A percentile compares a stretch with the other conserved stretches of the same genome.
phyloP scores from a whole-genome alignment of 208 protist species.

The Trypanosoma cruzi region DNA sequence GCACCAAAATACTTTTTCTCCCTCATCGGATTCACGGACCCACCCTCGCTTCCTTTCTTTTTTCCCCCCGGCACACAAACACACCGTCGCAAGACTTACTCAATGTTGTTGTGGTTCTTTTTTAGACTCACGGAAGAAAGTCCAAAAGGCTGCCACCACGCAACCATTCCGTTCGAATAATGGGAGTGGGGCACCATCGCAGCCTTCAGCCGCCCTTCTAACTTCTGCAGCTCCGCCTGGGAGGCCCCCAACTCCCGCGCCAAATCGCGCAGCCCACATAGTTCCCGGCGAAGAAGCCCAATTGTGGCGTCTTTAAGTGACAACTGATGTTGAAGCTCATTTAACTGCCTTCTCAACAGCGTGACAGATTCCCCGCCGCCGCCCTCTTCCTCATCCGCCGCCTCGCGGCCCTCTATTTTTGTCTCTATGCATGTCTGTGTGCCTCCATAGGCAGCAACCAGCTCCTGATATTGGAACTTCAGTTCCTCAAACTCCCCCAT shows the following conservation, averaged over 20 bases:
- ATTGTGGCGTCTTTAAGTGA: background rate
- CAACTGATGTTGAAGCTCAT: conserved; percentile 2
- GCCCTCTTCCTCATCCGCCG: background rate
- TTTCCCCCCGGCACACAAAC: too few relatives aligned
- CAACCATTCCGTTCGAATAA: background rate
- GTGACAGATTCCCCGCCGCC: background rate
- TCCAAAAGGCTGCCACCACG: background rate
- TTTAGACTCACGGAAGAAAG: background rate
- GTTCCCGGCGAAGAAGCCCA: background rate
- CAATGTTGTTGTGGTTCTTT: too few relatives aligned
- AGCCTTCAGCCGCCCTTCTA: background rate
- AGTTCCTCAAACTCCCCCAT: background rate
- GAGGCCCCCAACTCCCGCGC: background rate
- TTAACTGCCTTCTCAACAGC: background rate
- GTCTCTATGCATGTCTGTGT: background rate
- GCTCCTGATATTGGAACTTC: background rate
- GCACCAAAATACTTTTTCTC: too few relatives aligned
- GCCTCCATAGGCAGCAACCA: background rate
- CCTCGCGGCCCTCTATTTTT: background rate
- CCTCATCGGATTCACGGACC: too few relatives aligned
- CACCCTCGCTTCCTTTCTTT: too few relatives aligned
- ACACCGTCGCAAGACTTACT: too few relatives aligned
- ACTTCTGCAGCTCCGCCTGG: background rate
- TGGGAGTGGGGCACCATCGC: background rate
- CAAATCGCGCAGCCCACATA: background rate